phyloP scores from a whole-genome alignment of 1,284 basidiomycete species.

The Anthracocystis panici-leucophaei region DNA sequence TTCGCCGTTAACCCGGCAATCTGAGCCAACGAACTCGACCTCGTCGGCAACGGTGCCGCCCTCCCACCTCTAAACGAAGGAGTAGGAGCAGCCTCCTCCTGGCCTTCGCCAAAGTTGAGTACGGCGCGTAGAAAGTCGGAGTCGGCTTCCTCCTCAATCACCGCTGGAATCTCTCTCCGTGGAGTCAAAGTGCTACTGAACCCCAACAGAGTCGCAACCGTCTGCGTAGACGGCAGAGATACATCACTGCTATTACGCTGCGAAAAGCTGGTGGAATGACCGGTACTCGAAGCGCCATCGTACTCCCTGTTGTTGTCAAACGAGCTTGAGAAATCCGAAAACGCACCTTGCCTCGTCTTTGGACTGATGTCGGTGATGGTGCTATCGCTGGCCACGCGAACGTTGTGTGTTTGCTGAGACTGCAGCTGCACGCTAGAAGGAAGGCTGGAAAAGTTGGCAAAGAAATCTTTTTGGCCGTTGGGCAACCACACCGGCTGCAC shows the following conservation, averaged over 20 bases:
- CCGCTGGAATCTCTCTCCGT: constrained; percentile 25
- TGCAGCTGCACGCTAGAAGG: constrained; percentile 15
- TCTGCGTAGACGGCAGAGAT: constrained; percentile 10
- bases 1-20: constrained; percentile 15
- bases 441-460: constrained; percentile 24
- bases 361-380: constrained; percentile 18
- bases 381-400: not conserved
- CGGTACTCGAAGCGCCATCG: constrained; percentile 11
- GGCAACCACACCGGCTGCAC: constrained; percentile 41
- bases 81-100: constrained; percentile 5
- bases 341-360: constrained; percentile 17
- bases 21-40: constrained; percentile 37
- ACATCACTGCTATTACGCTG: constrained; percentile 6
- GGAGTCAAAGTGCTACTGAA: constrained; percentile 10
- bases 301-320: not conserved
- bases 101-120: constrained; percentile 46
- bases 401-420: not conserved
- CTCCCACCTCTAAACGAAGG: constrained; percentile 36
- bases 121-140: constrained; percentile 57
- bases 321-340: constrained; percentile 1
- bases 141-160: constrained; percentile 49
- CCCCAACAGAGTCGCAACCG: constrained; percentile 1
- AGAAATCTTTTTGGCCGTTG: constrained; percentile 51
- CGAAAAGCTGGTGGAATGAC: constrained; percentile 8
- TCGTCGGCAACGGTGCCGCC: constrained; percentile 31